Evolutionary conservation across 2,329 filamentous ascomycete species (phyloP), one percentile per base, ranked within the genome.

Genomic region (Parasarocladium wereldwijsianum): DNA sequence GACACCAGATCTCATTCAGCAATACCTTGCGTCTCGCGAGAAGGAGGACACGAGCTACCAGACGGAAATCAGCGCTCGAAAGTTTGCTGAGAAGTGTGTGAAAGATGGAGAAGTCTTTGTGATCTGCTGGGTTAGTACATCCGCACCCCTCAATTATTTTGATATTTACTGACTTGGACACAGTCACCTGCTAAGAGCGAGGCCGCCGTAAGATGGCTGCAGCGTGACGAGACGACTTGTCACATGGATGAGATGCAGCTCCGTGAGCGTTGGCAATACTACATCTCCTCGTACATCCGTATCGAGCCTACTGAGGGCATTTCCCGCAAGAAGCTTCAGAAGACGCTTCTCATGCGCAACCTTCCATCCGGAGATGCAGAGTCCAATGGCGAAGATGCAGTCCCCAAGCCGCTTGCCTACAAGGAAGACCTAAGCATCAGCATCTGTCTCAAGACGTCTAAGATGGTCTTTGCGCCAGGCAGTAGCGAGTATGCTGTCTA

Each of bases 41-140:
- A 77, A 75, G 47, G 80, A 87, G 12, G 79, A 85, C 46, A 93
- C 84, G 0, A 93, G 85, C 29, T 87, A 85, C 43, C 77, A 90
- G 51, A 76, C 78, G 17, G 87, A 96, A 58, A 83, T 93, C 36
- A 82, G 79, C 44, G 84, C 87, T 36, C 75, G 87, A 36, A 93
- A 92, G 54, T 83, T 84, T 48, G 85, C 90, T 1, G 85, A 94
- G 55, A 90, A 90, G 54, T 76, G 84, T 46, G 75, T 90, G 40
- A 93, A 92, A 59, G 87, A 96, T 39, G 80, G 79, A 11, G 87
- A 96, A 45, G 71, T 93, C 38, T 96, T 93, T 53, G 74, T 84
- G 29, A 76, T 96, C 40, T 76, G 77, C 48, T 96, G 79, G 64
- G 87, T 94, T 74, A 68, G 84, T 74, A 15, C 15, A 8, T 10